phyloP scores from a whole-genome alignment of 78 protist species.

The Tieghemostelium lacteum region DNA sequence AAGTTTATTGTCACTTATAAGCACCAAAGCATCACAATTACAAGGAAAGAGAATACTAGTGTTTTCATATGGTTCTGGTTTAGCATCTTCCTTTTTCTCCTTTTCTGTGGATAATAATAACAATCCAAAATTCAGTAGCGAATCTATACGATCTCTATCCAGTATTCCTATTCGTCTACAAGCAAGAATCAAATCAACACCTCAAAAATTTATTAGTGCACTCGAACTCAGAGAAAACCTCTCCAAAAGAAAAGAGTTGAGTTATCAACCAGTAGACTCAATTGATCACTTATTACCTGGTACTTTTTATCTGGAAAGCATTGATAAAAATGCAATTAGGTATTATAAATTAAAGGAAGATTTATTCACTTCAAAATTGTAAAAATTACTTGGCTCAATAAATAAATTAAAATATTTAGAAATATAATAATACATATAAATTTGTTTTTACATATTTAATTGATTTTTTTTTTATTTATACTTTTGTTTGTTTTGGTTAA shows the following conservation, averaged over 20 bases:
- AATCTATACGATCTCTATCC: conserved; percentile 11
- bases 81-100: conserved; percentile 93
- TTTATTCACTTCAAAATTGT: too few relatives aligned
- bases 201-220: conserved; percentile 60
- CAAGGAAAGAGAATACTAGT: conserved; percentile 85
- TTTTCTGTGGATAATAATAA: conserved; percentile 27
- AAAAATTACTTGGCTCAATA: too few relatives aligned
- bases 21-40: too few relatives aligned
- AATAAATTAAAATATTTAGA: too few relatives aligned
- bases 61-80: conserved; percentile 98
- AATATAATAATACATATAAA: too few relatives aligned
- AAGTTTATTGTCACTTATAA: conserved; percentile 90
- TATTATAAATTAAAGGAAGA: background rate
- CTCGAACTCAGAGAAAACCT: conserved; percentile 70
- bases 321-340: background rate
- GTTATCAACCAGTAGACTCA: background rate
- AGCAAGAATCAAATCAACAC: conserved; percentile 52
- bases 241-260: background rate
- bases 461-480: too few relatives aligned
- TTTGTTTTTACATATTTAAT: too few relatives aligned
- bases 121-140: conserved; percentile 34
- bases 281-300: background rate
- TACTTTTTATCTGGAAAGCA: background rate
- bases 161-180: conserved; percentile 68
- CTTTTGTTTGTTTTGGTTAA: too few relatives aligned